Evolutionary conservation across 257 asterid species (phyloP), one percentile per base, ranked within the genome.

Genomic region (Scutellaria galericulata): DNA sequence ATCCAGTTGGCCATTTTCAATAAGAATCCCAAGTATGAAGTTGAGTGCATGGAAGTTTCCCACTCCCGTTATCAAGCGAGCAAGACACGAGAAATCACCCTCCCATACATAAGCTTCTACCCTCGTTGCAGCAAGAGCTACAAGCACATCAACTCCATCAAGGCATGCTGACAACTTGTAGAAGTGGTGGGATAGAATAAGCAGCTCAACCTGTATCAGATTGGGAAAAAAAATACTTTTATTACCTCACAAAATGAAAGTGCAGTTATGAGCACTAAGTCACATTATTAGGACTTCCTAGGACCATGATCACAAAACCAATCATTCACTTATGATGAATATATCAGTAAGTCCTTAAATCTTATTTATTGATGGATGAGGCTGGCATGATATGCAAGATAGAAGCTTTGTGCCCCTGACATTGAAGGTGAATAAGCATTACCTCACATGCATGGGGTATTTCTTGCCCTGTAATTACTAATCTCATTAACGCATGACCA

Each of bases 391-490:
- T 39, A 46, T 2, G 52, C 57, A 69, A 2, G 18, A 46, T 14
- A 22, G 41, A 60, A 74, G 62, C 53, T 60, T 72, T 46, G 44
- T 2, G 46, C 13, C 73, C 60, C 46, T 40, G 35, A 51, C 41
- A 24, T 31, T 66, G 18, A 27, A 65, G 50, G n/a, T 39, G 58
- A 50, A 72, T 42, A 64, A 69, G 42, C 13, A 73, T 66, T 88
- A 94, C 99, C 96, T 95, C 99, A 66, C 99, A 95, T 41, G 93
- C 98, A 83, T 94, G 97, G 71, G 99, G 99, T 78, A 95, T 88
- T 80, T 92, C 99, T 71, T 95, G 99, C 68, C 98, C 97, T 20
- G 99, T 95, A 83, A 92, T 92, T 61, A 95, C 98, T 75, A 92
- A 82, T 85, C 91, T 92, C 98, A 95, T 92, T 71, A 95, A 85